phyloP scores from a whole-genome alignment of 495 filamentous ascomycete species.

The Pyronema domesticum region DNA sequence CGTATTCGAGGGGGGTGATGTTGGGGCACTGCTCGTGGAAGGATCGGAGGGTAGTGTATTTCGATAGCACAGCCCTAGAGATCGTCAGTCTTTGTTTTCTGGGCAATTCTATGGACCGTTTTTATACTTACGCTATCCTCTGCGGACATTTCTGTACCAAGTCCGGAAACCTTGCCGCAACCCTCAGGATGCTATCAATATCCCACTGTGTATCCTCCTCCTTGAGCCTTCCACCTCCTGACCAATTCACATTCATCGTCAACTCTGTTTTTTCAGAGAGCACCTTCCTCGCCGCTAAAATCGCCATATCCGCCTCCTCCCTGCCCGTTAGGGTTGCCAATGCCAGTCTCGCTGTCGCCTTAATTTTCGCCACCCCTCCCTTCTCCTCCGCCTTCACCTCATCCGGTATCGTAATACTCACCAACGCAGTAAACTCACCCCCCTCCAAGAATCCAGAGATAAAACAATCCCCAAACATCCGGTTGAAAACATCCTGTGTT shows the following conservation, averaged over 20 bases:
- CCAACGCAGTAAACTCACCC: constrained; percentile 1
- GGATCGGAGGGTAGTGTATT: neutral
- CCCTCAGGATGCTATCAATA: neutral
- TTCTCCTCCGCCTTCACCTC: neutral
- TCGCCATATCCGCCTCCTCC: neutral
- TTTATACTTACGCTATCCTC: neutral
- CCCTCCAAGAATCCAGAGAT: constrained; percentile 2
- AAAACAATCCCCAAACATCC: neutral
- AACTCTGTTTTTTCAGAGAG: neutral
- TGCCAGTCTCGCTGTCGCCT: neutral
- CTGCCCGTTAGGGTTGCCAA: neutral
- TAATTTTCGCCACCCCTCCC: neutral
- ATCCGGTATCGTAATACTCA: neutral
- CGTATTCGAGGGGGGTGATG: neutral
- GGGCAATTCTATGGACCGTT: neutral
- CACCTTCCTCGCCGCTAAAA: neutral
- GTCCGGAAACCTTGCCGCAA: constrained; percentile 2
- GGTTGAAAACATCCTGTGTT: neutral
- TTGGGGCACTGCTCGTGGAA: constrained; percentile 1
- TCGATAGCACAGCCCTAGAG: neutral
- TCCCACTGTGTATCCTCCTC: constrained; percentile 1
- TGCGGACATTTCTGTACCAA: constrained; percentile 1
- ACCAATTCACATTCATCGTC: neutral
- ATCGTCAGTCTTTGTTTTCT: neutral
- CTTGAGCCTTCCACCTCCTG: neutral